phyloP scores from a whole-genome alignment of 805 yeast species.

The Candida maris region DNA sequence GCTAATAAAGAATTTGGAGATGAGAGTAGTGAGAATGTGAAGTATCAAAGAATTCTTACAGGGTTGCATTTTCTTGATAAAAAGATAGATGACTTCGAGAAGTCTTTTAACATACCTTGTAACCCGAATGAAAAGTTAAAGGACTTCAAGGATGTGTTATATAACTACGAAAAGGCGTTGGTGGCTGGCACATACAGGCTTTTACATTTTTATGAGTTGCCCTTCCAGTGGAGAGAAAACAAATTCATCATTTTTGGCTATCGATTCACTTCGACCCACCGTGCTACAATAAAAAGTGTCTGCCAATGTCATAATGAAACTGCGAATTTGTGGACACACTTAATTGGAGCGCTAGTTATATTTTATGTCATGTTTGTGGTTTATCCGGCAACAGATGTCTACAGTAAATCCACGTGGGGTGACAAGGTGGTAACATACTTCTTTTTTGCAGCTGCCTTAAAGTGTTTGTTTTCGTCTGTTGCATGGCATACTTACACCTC shows the following conservation, averaged over 20 bases:
- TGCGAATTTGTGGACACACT: slow-evolving; percentile 90
- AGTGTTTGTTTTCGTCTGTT: slow-evolving; percentile 75
- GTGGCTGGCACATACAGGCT: slow-evolving; percentile 42
- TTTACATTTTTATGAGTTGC: slow-evolving; percentile 81
- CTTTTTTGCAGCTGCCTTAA: slow-evolving; percentile 68
- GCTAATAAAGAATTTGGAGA: slow-evolving; percentile 1
- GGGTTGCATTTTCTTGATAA: slow-evolving; percentile 38
- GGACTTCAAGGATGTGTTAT: slow-evolving; percentile 34
- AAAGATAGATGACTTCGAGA: slow-evolving; percentile 38
- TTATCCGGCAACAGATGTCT: slow-evolving; percentile 60
- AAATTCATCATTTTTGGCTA: slow-evolving; percentile 81
- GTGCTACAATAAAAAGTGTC: slow-evolving; percentile 56
- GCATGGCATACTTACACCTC: slow-evolving; percentile 91
- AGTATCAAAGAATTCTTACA: slow-evolving; percentile 32
- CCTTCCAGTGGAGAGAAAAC: slow-evolving; percentile 92
- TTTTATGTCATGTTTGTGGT: slow-evolving; percentile 53
- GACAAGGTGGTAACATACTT: slow-evolving; percentile 55
- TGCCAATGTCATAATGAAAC: slow-evolving; percentile 79
- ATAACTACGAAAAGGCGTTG: slow-evolving; percentile 46
- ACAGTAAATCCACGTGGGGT: slow-evolving; percentile 33
- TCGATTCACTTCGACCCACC: slow-evolving; percentile 67
- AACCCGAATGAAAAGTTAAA: slow-evolving; percentile 27
- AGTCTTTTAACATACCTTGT: slow-evolving; percentile 28
- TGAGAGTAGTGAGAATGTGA: slow-evolving; percentile 9
- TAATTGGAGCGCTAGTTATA: slow-evolving; percentile 62